phyloP scores from a whole-genome alignment of 2,329 filamentous ascomycete species.

The Calonectria crousiana region DNA sequence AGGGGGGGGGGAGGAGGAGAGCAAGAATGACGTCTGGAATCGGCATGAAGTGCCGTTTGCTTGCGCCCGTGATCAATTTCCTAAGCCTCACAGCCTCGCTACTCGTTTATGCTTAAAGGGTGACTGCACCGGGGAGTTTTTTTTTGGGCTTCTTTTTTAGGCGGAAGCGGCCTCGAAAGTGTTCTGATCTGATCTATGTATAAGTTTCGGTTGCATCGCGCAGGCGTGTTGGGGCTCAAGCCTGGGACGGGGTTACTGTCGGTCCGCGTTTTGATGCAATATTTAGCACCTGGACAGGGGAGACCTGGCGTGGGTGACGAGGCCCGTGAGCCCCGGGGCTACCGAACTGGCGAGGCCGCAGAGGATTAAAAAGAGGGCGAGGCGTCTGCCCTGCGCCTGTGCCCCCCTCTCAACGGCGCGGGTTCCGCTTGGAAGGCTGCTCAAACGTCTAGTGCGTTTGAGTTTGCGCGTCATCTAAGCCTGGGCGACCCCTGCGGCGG shows the following conservation, averaged over 20 bases:
- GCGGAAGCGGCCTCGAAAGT: too few relatives aligned
- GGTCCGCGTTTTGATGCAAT: constrained; percentile 9
- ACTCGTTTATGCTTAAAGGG: constrained; percentile 7
- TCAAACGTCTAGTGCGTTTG: constrained; percentile 1
- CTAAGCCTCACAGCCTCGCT: neutral
- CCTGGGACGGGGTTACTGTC: neutral
- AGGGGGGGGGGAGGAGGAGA: too few relatives aligned
- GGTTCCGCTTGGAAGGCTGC: neutral
- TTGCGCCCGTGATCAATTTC: neutral
- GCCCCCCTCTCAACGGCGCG: neutral
- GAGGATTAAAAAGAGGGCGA: neutral
- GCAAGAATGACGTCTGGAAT: neutral
- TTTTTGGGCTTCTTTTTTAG: neutral
- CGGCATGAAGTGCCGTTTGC: neutral
- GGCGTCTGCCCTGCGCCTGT: neutral
- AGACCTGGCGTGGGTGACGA: neutral
- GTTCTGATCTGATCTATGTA: constrained; percentile 4
- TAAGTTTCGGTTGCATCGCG: neutral
- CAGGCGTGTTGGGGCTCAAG: too few relatives aligned
- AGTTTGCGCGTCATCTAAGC: constrained; percentile 11
- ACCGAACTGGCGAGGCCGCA: neutral
- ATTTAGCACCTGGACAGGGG: neutral
- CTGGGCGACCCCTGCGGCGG: neutral
- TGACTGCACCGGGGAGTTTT: neutral
- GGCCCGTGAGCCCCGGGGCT: neutral